Base-by-base conservation (phyloP, 148 eudicot species). In the Heliosperma pusillum region DNA sequence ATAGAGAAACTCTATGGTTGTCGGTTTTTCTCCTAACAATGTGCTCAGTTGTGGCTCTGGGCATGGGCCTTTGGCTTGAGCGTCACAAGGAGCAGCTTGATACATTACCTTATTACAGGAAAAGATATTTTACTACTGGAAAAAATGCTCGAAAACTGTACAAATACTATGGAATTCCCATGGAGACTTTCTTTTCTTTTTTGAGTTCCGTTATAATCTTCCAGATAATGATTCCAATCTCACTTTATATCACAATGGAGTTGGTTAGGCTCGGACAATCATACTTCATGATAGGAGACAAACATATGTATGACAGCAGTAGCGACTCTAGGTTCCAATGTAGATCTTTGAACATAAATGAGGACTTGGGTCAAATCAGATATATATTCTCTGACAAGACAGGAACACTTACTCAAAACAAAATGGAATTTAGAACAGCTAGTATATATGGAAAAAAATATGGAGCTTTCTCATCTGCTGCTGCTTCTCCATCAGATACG, bases 201-300 rank as follows among this genome's bases (percentile, higher is more conserved):
- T 84, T 93, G 86, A 93, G 97, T 81, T 93, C 97, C 62, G 76
- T 93, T 74, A 93, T 93, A 71, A 97, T 93, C 71, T 93, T 93
- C 75, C 98, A 93, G 88, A 93, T 93, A 73, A 93, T 93, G 98
- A 93, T 93, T 78, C 98, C 98, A 16, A 93, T 93, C 72, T 87
- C 97, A 66, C 90, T 93, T 5, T 93, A 93, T 74, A 93, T 93
- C 76, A 89, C 97, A 19, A 91, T 93, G 97, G 98, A 93, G 88
- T 82, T 93, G 88, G 97, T 93, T 76, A 88, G 98, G 63, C 73
- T 93, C 80, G 98, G 98, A 42, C 98, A 93, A 62, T 93, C 98
- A 20, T 93, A 89, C 88, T 93, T 93, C 86, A 93, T 93, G 97
- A 91, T 93, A 80, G 97, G 89, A 56, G 98, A 93, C 77, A 80